These are phyloP conservation scores for Fraxinus excelsior DNA, from an alignment of 257 asterid genomes.

Conservation along the genomic window DNA sequence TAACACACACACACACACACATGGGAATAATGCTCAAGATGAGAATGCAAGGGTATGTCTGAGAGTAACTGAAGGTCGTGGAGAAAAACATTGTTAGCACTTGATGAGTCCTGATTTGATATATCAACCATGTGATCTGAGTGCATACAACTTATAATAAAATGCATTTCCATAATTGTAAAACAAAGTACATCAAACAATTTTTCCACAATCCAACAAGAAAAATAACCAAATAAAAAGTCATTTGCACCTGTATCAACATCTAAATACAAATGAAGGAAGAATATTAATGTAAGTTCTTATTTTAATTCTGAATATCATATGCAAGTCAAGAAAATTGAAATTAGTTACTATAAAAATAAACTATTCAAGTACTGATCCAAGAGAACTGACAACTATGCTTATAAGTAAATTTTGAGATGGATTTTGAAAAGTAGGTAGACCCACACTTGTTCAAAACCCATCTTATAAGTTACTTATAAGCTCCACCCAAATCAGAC, in stretches of 20 bases:
- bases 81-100: not conserved
- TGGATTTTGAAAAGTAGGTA: too few relatives aligned
- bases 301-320: not conserved
- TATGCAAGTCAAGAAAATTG: not conserved
- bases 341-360: slow-evolving; percentile 1
- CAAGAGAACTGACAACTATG: slow-evolving; percentile 4
- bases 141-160: not conserved
- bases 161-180: not conserved
- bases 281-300: not conserved
- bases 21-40: not conserved
- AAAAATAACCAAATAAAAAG: not conserved
- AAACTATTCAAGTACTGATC: not conserved
- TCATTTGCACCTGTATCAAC: not conserved
- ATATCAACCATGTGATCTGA: not conserved
- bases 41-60: not conserved
- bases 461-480: too few relatives aligned
- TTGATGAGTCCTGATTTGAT: not conserved
- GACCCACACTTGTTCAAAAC: too few relatives aligned
- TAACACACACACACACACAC: too few relatives aligned
- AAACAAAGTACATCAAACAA: not conserved
- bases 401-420: too few relatives aligned
- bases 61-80: not conserved
- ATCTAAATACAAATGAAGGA: not conserved
- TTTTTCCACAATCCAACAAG: not conserved
- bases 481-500: not conserved